Conservation (phyloP, 768 basidiomycete species). For the Lentinula sp. region DNA sequence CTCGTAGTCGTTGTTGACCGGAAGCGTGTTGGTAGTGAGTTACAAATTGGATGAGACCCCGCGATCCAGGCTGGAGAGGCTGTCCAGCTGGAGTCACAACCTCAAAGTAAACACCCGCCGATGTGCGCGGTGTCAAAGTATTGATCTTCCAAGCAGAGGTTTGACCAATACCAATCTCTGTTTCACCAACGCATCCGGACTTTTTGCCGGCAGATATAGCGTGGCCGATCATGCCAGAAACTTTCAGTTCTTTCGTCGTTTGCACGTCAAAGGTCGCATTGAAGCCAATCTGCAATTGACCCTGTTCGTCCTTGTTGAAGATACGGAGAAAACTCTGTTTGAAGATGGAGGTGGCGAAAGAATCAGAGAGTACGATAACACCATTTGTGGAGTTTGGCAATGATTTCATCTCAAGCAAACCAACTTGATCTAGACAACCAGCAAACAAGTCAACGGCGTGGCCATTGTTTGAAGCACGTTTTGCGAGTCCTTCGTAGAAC, state of each 20-base stretch:
- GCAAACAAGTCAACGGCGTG: slow-evolving; percentile 95
- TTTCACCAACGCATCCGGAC: slow-evolving; percentile 94
- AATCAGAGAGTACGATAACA: slow-evolving; percentile 92
- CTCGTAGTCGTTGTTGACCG: slow-evolving; percentile 90
- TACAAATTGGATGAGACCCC: slow-evolving; percentile 95
- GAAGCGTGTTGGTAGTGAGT: slow-evolving; percentile 98
- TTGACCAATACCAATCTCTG: slow-evolving; percentile 97
- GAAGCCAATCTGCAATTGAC: slow-evolving; percentile 94
- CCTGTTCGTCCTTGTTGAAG: slow-evolving; percentile 90
- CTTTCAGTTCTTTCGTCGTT: slow-evolving; percentile 98
- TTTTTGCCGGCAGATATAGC: slow-evolving; percentile 98
- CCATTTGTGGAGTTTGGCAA: slow-evolving; percentile 95
- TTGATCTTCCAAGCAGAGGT: slow-evolving; percentile 99
- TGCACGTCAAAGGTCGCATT: slow-evolving; percentile 98
- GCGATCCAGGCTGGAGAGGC: slow-evolving; percentile 80
- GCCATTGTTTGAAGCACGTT: slow-evolving; percentile 89
- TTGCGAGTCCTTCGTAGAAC: slow-evolving; percentile 95
- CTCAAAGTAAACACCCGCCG: slow-evolving; percentile 94
- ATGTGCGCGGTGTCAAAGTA: slow-evolving; percentile 78
- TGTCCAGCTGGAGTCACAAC: slow-evolving; percentile 97
- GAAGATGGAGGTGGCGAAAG: slow-evolving; percentile 97
- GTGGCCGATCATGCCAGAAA: slow-evolving; percentile 96
- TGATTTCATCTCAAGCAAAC: slow-evolving; percentile 95
- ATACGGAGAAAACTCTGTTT: slow-evolving; percentile 95
- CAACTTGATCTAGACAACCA: slow-evolving; percentile 97